phyloP scores from a whole-genome alignment of 345 rosid genomes.

The Sisymbrium altissimum region DNA sequence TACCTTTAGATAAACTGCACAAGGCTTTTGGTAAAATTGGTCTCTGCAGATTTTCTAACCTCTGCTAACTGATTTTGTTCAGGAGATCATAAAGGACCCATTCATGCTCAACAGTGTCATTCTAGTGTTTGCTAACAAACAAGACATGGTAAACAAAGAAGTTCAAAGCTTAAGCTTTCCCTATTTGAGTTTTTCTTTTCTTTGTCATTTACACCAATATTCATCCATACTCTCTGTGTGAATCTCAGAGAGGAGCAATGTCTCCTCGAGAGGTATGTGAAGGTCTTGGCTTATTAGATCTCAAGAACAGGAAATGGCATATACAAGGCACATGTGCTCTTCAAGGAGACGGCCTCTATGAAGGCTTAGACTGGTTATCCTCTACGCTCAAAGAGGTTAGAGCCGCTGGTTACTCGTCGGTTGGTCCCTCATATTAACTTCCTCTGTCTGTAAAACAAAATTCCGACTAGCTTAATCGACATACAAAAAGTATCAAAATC shows the following conservation, averaged over 20 bases:
- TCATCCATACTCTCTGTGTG: background rate
- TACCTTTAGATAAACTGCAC: conserved; percentile 14
- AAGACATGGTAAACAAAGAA: conserved; percentile 83
- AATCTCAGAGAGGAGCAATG: conserved; percentile 93
- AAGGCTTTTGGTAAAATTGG: conserved; percentile 1
- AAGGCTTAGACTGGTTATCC: conserved; percentile 95
- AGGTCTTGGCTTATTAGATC: conserved; percentile 87
- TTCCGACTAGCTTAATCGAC: background rate
- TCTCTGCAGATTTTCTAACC: conserved; percentile 22
- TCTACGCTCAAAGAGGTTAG: conserved; percentile 77
- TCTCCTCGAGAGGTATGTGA: conserved; percentile 89
- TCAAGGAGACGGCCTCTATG: conserved; percentile 94
- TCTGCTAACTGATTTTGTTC: conserved; percentile 27
- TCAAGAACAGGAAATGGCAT: conserved; percentile 98
- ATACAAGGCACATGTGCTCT: conserved; percentile 98
- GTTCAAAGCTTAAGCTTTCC: background rate
- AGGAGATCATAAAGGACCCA: conserved; percentile 93
- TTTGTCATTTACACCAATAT: background rate
- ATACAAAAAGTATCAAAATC: background rate
- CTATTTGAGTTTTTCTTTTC: background rate
- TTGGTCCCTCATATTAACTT: conserved; percentile 64
- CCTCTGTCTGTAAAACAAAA: conserved; percentile 24
- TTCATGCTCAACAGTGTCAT: conserved; percentile 93
- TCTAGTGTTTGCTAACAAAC: conserved; percentile 97
- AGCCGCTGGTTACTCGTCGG: conserved; percentile 89